Evolutionary conservation across 106 monocot genomes (phyloP).

Genomic region (Chionographis japonica): DNA sequence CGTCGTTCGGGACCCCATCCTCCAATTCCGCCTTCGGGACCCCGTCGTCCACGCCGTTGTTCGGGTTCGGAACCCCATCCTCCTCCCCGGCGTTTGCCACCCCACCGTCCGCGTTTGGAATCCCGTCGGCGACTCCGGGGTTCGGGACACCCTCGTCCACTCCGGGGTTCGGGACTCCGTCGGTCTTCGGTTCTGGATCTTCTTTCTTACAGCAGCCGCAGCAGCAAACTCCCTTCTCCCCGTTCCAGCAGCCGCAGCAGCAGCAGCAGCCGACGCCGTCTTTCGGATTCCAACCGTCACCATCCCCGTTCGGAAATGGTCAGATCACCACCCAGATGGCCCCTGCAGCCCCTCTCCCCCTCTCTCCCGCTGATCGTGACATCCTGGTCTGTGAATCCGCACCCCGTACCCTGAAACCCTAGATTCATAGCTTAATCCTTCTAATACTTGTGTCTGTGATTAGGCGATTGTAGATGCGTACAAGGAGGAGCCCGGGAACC

Average conservation of each 20-base stretch:
- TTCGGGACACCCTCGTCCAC: slow-evolving; percentile 23
- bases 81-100: slow-evolving; percentile 25
- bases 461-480: slow-evolving; percentile 90
- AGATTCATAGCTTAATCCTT: not conserved
- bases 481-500: slow-evolving; percentile 82
- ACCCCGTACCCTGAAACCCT: not conserved
- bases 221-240: slow-evolving; percentile 29
- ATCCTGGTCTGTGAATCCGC: slow-evolving; percentile 34
- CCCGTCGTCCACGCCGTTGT: slow-evolving; percentile 10
- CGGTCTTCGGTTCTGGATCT: slow-evolving; percentile 27
- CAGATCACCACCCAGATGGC: slow-evolving; percentile 95
- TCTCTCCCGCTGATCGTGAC: slow-evolving; percentile 75
- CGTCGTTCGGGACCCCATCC: slow-evolving; percentile 14
- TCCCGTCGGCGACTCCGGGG: slow-evolving; percentile 12
- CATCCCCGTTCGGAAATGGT: slow-evolving; percentile 24
- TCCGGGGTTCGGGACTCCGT: slow-evolving; percentile 27
- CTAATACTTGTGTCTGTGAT: not conserved
- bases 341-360: slow-evolving; percentile 68
- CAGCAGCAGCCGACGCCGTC: slow-evolving; percentile 15
- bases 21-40: slow-evolving; percentile 20
- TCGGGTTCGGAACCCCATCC: slow-evolving; percentile 7
- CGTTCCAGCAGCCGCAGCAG: slow-evolving; percentile 33
- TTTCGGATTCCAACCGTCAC: slow-evolving; percentile 39
- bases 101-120: slow-evolving; percentile 24
- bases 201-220: slow-evolving; percentile 9